Base-by-base conservation (phyloP, 768 basidiomycete species). In the Leccinum imitatum region DNA sequence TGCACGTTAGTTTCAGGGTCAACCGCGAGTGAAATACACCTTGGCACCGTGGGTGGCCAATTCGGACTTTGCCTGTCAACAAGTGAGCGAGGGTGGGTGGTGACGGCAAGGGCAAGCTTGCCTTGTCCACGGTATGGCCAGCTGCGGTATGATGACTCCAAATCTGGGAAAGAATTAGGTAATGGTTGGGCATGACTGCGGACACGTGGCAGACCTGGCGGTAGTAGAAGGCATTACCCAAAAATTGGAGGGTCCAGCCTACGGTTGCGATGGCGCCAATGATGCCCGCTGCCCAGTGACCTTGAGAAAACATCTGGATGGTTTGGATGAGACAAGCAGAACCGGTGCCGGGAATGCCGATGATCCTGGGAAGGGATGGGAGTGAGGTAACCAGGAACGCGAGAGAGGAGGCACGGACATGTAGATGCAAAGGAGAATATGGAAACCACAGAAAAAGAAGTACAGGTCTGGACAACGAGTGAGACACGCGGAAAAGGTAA, bases 371-470 rank as follows among this genome's bases (percentile, higher is more conserved):
- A 50, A 70, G 61, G 60, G 61, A 70, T 68, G 66, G 64, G 63
- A 51, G 62, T 65, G 60, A 70, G 64, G 59, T 66, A 14, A 65
- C 50, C 52, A 46, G 58, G 57, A 58, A 50, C 2, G 13, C 0
- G 30, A 50, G 19, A 2, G 15, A 13, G 39, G 50, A 37, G 19
- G 61, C 11, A 67, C 87, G 79, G 71, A 91, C 93, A 92, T 93
- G 79, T 98, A 98, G 70, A 92, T 72, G 63, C 90, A 91, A 79
- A 93, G 98, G 46, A 92, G 80, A 62, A 98, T 82, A 77, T 99
- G 95, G 82, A 92, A 98, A 51, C 94, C 96, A 57, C 87, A 83
- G 78, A 99, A 99, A 77, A 98, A 85, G 82, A 98, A 96, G 81
- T 93, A 99, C 64, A 97, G 75, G 79, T 98, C 95, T 98, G 68